A percentile compares a stretch with the other conserved stretches of the same genome.
phyloP scores from a whole-genome alignment of 495 filamentous ascomycete species.

The Pyrenopolyporus hunteri region DNA sequence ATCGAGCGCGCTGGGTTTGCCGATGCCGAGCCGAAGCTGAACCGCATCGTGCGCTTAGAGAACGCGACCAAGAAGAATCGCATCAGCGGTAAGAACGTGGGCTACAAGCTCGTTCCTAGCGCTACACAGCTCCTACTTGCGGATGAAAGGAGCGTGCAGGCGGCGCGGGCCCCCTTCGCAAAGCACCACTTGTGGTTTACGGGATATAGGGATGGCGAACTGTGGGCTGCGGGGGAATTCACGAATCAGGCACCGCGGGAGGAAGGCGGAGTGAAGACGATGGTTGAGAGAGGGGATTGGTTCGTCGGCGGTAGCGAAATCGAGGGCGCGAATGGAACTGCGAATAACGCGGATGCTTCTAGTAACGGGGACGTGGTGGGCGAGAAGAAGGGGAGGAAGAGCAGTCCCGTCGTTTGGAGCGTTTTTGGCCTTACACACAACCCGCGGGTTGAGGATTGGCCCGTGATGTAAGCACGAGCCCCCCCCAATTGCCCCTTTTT shows the following conservation, averaged over 20 bases:
- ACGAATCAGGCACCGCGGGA: conserved; percentile 70
- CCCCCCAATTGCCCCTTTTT: background rate
- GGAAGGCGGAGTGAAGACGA: conserved; percentile 41
- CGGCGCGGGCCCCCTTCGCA: conserved; percentile 79
- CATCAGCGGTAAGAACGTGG: conserved; percentile 76
- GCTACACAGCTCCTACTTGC: conserved; percentile 83
- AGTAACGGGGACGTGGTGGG: background rate
- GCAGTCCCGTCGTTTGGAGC: conserved; percentile 63
- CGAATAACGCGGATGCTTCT: conserved; percentile 22
- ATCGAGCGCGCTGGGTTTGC: conserved; percentile 65
- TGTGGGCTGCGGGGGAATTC: conserved; percentile 83
- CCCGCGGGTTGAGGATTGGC: conserved; percentile 65
- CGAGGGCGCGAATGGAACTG: conserved; percentile 35
- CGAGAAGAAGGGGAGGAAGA: conserved; percentile 35
- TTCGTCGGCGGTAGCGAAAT: conserved; percentile 34
- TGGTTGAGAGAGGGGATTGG: conserved; percentile 43
- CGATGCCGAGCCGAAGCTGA: conserved; percentile 65
- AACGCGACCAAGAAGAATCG: conserved; percentile 69
- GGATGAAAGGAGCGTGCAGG: conserved; percentile 68
- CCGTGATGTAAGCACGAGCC: conserved; percentile 59
- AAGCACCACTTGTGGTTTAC: conserved; percentile 85
- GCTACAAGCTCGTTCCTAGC: conserved; percentile 77
- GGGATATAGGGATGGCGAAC: conserved; percentile 74
- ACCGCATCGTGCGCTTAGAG: conserved; percentile 82
- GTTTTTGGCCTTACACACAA: conserved; percentile 67